Base-by-base conservation (phyloP, 2,329 filamentous ascomycete species). In the Colletotrichum acutatum region DNA sequence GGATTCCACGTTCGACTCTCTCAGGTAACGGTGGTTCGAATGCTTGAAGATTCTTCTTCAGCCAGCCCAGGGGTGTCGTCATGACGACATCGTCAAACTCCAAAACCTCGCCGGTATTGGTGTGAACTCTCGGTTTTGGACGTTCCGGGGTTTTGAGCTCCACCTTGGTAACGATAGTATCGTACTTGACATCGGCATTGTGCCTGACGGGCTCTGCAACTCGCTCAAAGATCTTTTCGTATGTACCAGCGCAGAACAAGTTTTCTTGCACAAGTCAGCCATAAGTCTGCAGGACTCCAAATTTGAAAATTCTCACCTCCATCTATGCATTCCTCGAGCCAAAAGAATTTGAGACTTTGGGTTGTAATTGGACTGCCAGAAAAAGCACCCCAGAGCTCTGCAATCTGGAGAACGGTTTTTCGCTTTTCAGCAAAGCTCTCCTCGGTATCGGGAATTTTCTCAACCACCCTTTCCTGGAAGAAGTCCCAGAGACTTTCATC, bases 281-380 rank as follows among this genome's bases (percentile, higher is more conserved):
- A 22, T 26, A 7, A 28, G 69, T n/a, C 24, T 63, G 7, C 22
- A 46, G 22, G 52, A 7, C 28, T 28, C 4, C n/a, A 6, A 6
- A 22, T 37, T 84, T 84, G 1, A 83, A 79, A 72, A 84, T 84
- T 76, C 84, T 76, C 78, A 90, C 90, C 89, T 58, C 92, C 93
- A 78, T 94, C 92, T 65, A 95, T 91, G 75, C 92, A 94, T 80
- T 95, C 92, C 78, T 95, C 93, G 5, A 95, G 79, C 92, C 92
- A 94, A 79, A 94, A 93, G 82, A 90, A 95, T 82, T 91, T 93
- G 37, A 95, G 83, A 76, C 92, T 94, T 79, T 95, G 93, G 30
- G 79, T 87, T 65, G 86, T 82, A 9, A 93, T 84, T 0, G 90
- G 87, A 71, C 88, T 92, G 16, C 93, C 93, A 6, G 94, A 87